Percentiles rank a stretch among this genome's conserved stretches.
Evolutionary conservation across 306 rosid species (phyloP).

Genomic region (Dryas alaskensis): DNA sequence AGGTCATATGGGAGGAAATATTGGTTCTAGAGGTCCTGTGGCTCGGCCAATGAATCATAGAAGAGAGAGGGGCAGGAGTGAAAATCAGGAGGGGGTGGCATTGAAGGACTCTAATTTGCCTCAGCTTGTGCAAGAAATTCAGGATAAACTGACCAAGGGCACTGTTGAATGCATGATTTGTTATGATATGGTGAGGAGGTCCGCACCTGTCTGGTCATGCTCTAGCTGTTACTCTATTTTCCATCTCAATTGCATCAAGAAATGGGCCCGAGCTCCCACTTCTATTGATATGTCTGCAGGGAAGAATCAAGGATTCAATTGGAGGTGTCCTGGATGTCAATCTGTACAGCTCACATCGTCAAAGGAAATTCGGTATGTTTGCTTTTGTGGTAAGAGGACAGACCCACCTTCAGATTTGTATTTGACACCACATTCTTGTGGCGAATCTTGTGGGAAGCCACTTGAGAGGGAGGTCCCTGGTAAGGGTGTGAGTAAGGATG

Average conservation of each 20-base stretch:
- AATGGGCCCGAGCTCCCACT: constrained; percentile 91
- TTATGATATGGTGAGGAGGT: constrained; percentile 80
- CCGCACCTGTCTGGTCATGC: constrained; percentile 89
- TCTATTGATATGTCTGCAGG: constrained; percentile 66
- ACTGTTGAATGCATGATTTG: constrained; percentile 90
- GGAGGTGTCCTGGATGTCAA: constrained; percentile 99
- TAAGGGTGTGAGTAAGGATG: constrained; percentile 53
- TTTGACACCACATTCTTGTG: constrained; percentile 92
- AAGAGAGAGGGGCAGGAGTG: constrained; percentile 35
- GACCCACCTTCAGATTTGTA: constrained; percentile 91
- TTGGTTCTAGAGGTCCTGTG: constrained; percentile 28
- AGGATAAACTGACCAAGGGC: constrained; percentile 75
- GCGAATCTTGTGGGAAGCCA: constrained; percentile 86
- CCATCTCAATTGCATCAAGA: constrained; percentile 79
- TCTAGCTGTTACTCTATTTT: constrained; percentile 83
- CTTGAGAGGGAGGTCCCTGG: constrained; percentile 57
- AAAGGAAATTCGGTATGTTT: constrained; percentile 74
- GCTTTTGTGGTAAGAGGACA: constrained; percentile 86
- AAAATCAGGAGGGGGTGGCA: constrained; percentile 36
- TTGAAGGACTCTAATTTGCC: constrained; percentile 58
- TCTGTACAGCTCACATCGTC: constrained; percentile 67
- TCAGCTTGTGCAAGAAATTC: constrained; percentile 84
- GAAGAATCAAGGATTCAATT: constrained; percentile 78
- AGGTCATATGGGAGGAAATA: constrained; percentile 31
- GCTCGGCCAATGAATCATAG: constrained; percentile 35